Percentiles rank a stretch among this genome's conserved stretches.
Evolutionary conservation across 306 rosid species (phyloP).

Genomic region (apple (Malus domestica)): DNA sequence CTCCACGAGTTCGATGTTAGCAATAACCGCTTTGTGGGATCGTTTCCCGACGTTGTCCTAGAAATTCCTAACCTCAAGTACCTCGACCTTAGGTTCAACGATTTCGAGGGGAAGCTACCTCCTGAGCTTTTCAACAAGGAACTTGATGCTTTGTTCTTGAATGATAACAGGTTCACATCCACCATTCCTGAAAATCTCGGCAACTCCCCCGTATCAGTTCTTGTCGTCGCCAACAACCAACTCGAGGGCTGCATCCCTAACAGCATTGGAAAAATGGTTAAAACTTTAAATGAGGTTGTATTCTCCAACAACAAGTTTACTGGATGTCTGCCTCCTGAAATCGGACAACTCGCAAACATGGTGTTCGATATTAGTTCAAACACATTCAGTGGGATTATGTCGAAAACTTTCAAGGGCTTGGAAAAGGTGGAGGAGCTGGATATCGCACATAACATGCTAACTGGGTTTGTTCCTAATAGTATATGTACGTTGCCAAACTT

Average conservation of each 20-base stretch:
- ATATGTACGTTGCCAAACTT: slow-evolving; percentile 46
- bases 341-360: slow-evolving; percentile 22
- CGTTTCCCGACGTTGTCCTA: slow-evolving; percentile 16
- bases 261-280: slow-evolving; percentile 51
- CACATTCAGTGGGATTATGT: slow-evolving; percentile 43
- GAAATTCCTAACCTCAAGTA: slow-evolving; percentile 13
- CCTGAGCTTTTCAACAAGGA: slow-evolving; percentile 14
- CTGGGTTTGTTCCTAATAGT: slow-evolving; percentile 42
- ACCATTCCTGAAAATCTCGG: slow-evolving; percentile 58
- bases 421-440: slow-evolving; percentile 23
- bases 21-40: slow-evolving; percentile 26
- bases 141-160: slow-evolving; percentile 55
- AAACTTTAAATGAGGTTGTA: slow-evolving; percentile 43
- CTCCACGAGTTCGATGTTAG: slow-evolving; percentile 26
- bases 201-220: slow-evolving; percentile 39
- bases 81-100: slow-evolving; percentile 25
- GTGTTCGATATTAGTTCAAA: slow-evolving; percentile 52
- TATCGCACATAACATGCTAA: slow-evolving; percentile 45
- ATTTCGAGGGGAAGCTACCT: slow-evolving; percentile 23
- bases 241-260: slow-evolving; percentile 53
- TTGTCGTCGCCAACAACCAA: slow-evolving; percentile 51
- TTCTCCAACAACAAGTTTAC: slow-evolving; percentile 35
- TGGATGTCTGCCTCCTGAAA: slow-evolving; percentile 56
- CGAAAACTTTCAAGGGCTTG: slow-evolving; percentile 26
- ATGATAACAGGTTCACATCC: slow-evolving; percentile 52